Base-by-base conservation (phyloP, 2,329 filamentous ascomycete species). In the Talaromyces sp. region DNA sequence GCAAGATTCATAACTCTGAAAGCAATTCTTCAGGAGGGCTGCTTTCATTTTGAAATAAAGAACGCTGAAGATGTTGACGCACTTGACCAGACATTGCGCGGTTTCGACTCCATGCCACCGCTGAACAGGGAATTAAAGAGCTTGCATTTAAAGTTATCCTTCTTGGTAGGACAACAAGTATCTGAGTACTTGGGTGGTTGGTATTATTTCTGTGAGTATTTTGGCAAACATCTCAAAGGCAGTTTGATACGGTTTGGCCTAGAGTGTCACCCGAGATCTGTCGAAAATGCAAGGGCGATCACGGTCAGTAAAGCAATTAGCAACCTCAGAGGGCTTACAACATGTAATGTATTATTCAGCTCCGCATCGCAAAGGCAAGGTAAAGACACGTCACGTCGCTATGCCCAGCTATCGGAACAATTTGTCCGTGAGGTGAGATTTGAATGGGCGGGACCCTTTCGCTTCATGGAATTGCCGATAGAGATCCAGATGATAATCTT, bases 401-500 rank as follows among this genome's bases (percentile, higher is more conserved):
- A 24, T 57, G 33, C 5, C 52, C 9, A 39, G 16, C 52, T 57
- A 19, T 57, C 52, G 24, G 19, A 19, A 19, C 10, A 22, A 0
- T 37, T 57, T 8, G 33, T 19, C 16, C 33, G 52, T 37, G 31
- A 57, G 6, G 48, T 52, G 9, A 8, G 10, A 6, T 19, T 37
- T 39, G 6, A 47, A 48, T 22, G 22, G 4, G 24, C 19, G 11
- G 45, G 13, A 27, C 6, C 22, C 1, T 74, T 74, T 58, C 67
- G 64, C 3, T 74, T 70, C 50, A 61, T 65, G 27, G 52, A 65
- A 27, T 68, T 74, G 9, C 73, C 73, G 9, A 70, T 70, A 43
- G 73, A 74, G 61, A 54, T 74, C 2, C 72, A 74, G 50, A 63
- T 69, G n/a, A 67, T 73, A 62, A 62, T 72, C 19, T 66, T 73